Base-by-base conservation (phyloP, 1,284 basidiomycete genomes). In the Sphagnurus paluster region DNA sequence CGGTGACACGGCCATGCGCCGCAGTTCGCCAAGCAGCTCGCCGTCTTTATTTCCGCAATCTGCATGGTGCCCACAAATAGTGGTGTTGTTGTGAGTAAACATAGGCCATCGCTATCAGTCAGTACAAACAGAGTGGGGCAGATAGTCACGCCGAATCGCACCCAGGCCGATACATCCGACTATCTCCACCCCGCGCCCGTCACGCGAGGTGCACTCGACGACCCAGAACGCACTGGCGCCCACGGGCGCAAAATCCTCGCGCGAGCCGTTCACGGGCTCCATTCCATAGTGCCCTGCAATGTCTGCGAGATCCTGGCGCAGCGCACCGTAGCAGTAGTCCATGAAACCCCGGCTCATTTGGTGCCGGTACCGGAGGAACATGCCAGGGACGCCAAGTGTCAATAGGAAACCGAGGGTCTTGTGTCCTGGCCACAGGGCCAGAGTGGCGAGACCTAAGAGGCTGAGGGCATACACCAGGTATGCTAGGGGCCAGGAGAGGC, bases 1-100 rank as follows among this genome's bases (percentile, higher is more conserved):
- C 5, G 56, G 56, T 0, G 61, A 62, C 6, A 60, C 58, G 25
- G 55, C 45, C 57, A 62, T 56, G 13, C 60, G 50, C 2, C 60
- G 56, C 3, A 62, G 37, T 39, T 61, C 60, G 2, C 46, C 54
- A 10, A 26, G 47, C 19, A 35, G 16, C 10, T 33, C 38, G 1
- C 49, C 54, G 4, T 49, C 26, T 26, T 49, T 52, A 8, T 26
- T 46, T n/a, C 29, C 29, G 21, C 44, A 46, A 26, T 56, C 55
- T 56, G 13, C 4, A 37, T 13, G 16, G 13, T 26, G 33, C 14
- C 11, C 25, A 26, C 11, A 26, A 26, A 26, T 26, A 11, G 7
- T 26, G n/a, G n/a, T 26, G 25, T 7, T 7, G 25, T 7, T 7
- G 11, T 7, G 11, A 26, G 11, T 26, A 26, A 26, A 11, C 25